These are phyloP conservation scores for Solanum verrucosum DNA, from an alignment of 257 asterid species.

Conservation along the genomic window DNA sequence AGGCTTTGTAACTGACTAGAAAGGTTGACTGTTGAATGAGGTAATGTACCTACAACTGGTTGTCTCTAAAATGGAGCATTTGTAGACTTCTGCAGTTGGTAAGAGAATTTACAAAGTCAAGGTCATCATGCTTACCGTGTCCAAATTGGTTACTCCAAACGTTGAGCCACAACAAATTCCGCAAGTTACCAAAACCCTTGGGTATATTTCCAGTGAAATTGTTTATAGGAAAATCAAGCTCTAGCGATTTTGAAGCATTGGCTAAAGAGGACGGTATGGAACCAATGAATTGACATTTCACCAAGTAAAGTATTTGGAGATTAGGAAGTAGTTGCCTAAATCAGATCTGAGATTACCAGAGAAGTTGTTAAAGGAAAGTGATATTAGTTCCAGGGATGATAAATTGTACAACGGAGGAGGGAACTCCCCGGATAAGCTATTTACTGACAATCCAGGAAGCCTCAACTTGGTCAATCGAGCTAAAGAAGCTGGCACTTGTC, in stretches of 20 bases:
- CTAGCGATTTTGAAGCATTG: slow-evolving; percentile 23
- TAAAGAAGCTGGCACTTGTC: slow-evolving; percentile 22
- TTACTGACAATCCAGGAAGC: slow-evolving; percentile 1
- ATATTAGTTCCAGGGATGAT: slow-evolving; percentile 13
- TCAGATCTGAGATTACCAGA: slow-evolving; percentile 10
- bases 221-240: slow-evolving; percentile 19
- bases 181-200: slow-evolving; percentile 18
- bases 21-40: slow-evolving; percentile 21
- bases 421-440: no score
- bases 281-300: slow-evolving; percentile 23
- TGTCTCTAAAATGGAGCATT: slow-evolving; percentile 14
- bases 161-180: slow-evolving; percentile 5
- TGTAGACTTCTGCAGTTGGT: slow-evolving; percentile 29
- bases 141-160: slow-evolving; percentile 25
- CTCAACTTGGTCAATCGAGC: slow-evolving; percentile 9
- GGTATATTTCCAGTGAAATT: slow-evolving; percentile 35
- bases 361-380: no score
- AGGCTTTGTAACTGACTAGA: slow-evolving; percentile 20
- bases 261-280: slow-evolving; percentile 28
- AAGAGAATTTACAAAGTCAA: slow-evolving; percentile 21
- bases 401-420: slow-evolving; percentile 17
- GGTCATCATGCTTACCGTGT: slow-evolving; percentile 14
- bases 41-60: slow-evolving; percentile 26
- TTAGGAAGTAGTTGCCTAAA: slow-evolving; percentile 22
- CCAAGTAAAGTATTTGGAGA: slow-evolving; percentile 18